Evolutionary conservation across 768 basidiomycete genomes (phyloP), one percentile per base, ranked within the genome.

Genomic region (Suillus clintonianus): DNA sequence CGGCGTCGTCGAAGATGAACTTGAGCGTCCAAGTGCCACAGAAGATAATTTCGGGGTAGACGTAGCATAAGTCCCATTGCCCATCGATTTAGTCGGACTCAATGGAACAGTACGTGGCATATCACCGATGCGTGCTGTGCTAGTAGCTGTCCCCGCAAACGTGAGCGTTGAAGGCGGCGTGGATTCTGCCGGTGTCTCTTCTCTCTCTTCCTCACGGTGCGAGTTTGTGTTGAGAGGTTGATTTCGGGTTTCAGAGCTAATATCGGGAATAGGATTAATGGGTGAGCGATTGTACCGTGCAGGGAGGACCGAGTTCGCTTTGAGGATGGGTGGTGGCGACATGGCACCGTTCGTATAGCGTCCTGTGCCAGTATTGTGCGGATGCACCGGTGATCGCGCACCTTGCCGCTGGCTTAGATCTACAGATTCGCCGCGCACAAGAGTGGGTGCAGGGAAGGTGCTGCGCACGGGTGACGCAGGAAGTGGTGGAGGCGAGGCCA

Each of bases 71-170:
- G 19, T 53, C 10, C 34, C 65, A 30, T 62, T 37, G 19, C 24
- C 59, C 10, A 60, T 66, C 22, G 69, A 65, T 61, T 73, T 77
- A 22, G 74, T 70, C 19, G 80, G 81, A 50, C 73, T 80, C 30
- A 88, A 79, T 7, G 84, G 81, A 0, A 86, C 77, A 0, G 87
- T 88, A 17, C 86, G 84, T 13, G 86, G 86, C 34, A 87, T 75
- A 45, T 80, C 72, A 19, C 75, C 70, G 4, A 72, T 79, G 43
- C 85, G 81, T 7, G 82, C 83, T 13, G 78, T 81, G 59, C 86
- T 81, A 15, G 86, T 80, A 17, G 77, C 70, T 3, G 77, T 74
- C 14, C 73, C 71, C 8, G 68, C 72, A 45, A 66, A 71, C 27
- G 69, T 69, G 7, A 64, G 39, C 30, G 30, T 11, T 13, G 51